Base-by-base conservation (phyloP, 1,139 yeast genomes). In the Sugiyamaella neomexicana region DNA sequence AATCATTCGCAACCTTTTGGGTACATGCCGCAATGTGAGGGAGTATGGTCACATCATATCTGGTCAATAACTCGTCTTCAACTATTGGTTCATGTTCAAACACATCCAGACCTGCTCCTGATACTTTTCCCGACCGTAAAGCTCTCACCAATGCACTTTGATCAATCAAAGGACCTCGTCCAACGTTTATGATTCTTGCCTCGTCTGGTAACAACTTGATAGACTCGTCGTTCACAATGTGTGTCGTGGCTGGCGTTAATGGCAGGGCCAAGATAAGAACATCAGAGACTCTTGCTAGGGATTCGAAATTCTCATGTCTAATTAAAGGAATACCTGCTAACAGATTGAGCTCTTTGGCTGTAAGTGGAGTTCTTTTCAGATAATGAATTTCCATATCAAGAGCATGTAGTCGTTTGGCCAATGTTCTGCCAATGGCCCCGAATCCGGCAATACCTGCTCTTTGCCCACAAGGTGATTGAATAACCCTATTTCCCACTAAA, bases 11-110 rank as follows among this genome's bases (percentile, higher is more conserved):
- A 23, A 73, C 74, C 45, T 80, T 80, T 36, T 71, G 70, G 0
- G 95, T 85, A 0, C 89, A 81, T 25, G 91, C 84, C 0, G 90
- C 96, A 37, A 85, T 68, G 68, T 88, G 96, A 8, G 96, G 96
- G 13, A 88, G 80, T 50, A 86, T 70, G 0, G 85, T 73, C n/a
- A 86, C 89, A 68, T 87, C 89, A 65, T 82, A 77, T 63, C 95
- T 77, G n/a, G 72, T 72, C 31, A 80, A 63, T 50, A 86, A 76
- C 31, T 74, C 81, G n/a, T 76, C 76, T 58, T 81, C 78, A 10
- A 86, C 77, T 0, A 58, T 52, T 2, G 91, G 91, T 68, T 89
- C 97, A 39, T 79, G 68, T 62, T 82, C 86, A 69, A 75, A 88
- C 5, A 89, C 97, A 65, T 89, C 97, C 46, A 89, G 72, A 0